Evolutionary conservation across 495 filamentous ascomycete genomes (phyloP).

Genomic region (Cairneyella variabilis): DNA sequence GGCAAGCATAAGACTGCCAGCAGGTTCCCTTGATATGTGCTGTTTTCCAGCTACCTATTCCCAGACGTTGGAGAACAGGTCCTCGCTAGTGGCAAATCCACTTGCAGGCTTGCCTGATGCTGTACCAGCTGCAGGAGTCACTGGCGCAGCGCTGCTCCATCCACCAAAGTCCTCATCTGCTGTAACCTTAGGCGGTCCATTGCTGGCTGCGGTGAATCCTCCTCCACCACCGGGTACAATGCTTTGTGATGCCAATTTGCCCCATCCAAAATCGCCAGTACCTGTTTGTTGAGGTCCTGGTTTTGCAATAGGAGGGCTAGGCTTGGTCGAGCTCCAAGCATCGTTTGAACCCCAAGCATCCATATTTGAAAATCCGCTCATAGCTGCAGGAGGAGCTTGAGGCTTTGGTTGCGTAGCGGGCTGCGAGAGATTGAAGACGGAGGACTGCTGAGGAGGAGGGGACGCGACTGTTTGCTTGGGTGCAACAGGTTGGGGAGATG

Average conservation of each 20-base stretch:
- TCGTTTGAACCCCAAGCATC: conserved; percentile 54
- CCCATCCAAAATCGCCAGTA: conserved; percentile 54
- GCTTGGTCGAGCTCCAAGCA: conserved; percentile 45
- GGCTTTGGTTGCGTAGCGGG: conserved; percentile 40
- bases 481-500: conserved; percentile 42
- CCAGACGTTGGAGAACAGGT: conserved; percentile 95
- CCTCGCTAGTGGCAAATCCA: conserved; percentile 67
- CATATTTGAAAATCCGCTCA: conserved; percentile 33
- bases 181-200: conserved; percentile 58
- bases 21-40: not conserved
- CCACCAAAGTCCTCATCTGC: conserved; percentile 93
- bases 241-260: conserved; percentile 46
- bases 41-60: too few relatives aligned
- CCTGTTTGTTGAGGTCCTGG: conserved; percentile 35
- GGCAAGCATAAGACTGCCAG: too few relatives aligned
- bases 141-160: conserved; percentile 71
- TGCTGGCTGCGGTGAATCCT: conserved; percentile 41
- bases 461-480: conserved; percentile 41
- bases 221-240: conserved; percentile 50
- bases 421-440: conserved; percentile 79
- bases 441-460: conserved; percentile 38
- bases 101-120: conserved; percentile 40
- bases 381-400: conserved; percentile 25
- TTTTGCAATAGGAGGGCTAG: conserved; percentile 29
- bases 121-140: conserved; percentile 39